Conservation (phyloP, 2,329 filamentous ascomycete genomes). For the Talaromyces pinophilus region DNA sequence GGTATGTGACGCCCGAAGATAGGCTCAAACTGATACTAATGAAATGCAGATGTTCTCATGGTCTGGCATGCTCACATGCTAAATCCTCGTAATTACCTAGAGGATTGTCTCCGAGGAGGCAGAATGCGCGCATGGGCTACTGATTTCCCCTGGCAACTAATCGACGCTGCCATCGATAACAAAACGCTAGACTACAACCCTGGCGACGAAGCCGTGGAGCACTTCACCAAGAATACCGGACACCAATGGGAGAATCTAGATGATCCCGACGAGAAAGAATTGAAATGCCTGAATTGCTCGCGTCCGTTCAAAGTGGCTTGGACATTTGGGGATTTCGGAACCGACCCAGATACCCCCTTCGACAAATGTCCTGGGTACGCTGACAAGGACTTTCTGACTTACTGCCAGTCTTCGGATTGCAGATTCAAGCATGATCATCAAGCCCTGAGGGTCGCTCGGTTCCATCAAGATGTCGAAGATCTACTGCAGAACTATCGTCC, state of each 20-base stretch:
- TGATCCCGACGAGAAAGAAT: conserved; percentile 50
- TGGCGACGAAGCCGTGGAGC: conserved; percentile 44
- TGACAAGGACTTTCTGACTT: conserved; percentile 50
- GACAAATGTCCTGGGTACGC: conserved; percentile 35
- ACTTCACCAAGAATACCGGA: conserved; percentile 54
- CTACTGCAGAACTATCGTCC: conserved; percentile 54
- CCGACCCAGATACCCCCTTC: conserved; percentile 30
- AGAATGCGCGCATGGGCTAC: conserved; percentile 60
- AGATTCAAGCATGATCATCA: conserved; percentile 56
- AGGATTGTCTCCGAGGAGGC: conserved; percentile 67
- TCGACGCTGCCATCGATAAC: conserved; percentile 61
- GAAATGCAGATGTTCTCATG: conserved; percentile 67
- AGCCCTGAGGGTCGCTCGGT: conserved; percentile 62
- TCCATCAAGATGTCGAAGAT: conserved; percentile 56
- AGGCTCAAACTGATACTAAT: neutral
- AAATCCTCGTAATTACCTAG: conserved; percentile 71
- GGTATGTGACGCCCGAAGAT: conserved; percentile 47
- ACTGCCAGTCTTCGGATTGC: conserved; percentile 55
- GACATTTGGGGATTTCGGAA: conserved; percentile 50
- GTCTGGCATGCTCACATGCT: conserved; percentile 79
- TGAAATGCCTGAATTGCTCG: conserved; percentile 61
- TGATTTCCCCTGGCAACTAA: conserved; percentile 65
- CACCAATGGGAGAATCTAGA: conserved; percentile 62
- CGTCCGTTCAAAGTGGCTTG: conserved; percentile 54
- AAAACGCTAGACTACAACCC: conserved; percentile 59